Conservation (phyloP, 1,139 yeast species). For the Yamadazyma aaseri region DNA sequence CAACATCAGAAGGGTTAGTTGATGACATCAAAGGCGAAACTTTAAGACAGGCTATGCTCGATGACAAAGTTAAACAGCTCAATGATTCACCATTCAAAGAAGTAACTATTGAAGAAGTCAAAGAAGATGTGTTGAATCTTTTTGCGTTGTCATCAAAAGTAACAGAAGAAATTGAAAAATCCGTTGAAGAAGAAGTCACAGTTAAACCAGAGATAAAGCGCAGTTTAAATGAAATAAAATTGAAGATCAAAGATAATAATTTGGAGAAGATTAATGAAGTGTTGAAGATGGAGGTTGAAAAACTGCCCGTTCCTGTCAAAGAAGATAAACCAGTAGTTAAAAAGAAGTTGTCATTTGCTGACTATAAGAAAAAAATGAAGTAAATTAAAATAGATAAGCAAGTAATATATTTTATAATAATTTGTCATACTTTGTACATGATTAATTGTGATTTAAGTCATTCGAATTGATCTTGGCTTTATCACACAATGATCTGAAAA, state of each 20-base stretch:
- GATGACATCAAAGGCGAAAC: slow-evolving; percentile 3
- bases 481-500: slow-evolving; percentile 38
- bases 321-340: slow-evolving; percentile 27
- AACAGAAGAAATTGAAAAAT: slow-evolving; percentile 12
- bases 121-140: slow-evolving; percentile 11
- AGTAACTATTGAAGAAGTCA: slow-evolving; percentile 1
- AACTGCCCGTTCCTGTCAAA: too few relatives aligned
- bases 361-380: slow-evolving; percentile 71
- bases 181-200: slow-evolving; percentile 15
- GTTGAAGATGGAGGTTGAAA: slow-evolving; percentile 5
- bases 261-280: slow-evolving; percentile 8
- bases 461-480: slow-evolving; percentile 22
- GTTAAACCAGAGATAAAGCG: slow-evolving; percentile 16
- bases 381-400: slow-evolving; percentile 10
- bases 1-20: slow-evolving; percentile 4
- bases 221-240: slow-evolving; percentile 15
- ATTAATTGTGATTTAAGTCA: too few relatives aligned
- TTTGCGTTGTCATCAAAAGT: slow-evolving; percentile 15
- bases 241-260: slow-evolving; percentile 11
- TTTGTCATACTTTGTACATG: too few relatives aligned
- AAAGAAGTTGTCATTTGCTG: slow-evolving; percentile 81
- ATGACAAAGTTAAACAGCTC: slow-evolving; percentile 1
- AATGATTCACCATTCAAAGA: neutral
- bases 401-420: neutral
- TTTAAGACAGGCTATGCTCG: slow-evolving; percentile 2